Evolutionary conservation across 352 stramenopile genomes (phyloP), one percentile per base, ranked within the genome.

Genomic region (Globisporangium echinulatum): DNA sequence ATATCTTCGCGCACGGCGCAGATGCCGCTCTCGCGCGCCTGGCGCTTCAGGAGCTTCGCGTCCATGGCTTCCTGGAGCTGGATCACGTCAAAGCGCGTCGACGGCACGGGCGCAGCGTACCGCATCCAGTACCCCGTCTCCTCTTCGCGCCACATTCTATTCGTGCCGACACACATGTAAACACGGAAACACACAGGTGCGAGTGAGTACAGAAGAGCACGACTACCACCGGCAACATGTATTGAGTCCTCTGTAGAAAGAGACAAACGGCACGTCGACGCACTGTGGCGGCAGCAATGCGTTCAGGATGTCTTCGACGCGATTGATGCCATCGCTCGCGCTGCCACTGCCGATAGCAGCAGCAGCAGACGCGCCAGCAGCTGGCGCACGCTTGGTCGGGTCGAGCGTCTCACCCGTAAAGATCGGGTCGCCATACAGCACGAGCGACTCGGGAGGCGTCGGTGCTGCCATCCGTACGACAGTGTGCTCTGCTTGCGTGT

Each of bases 1-100:
- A 98, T 79, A 65, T 98, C 89, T 67, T 98, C 93, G 42, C 93
- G 82, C 58, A 98, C 92, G 57, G 88, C 78, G 66, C 94, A 98
- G 37, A 98, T 97, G 49, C 92, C 94, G 51, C 69, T 96, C 56
- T 97, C 92, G 33, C 91, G 77, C 37, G 92, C 94, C 72, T 98
- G 92, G 19, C 93, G 75, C 66, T 96, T 79, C 50, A 90, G 68
- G 47, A 98, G 74, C 51, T 91, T 92, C 49, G 74, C 76, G 66
- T 98, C 94, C 67, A 98, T 85, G 54, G 82, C 70, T 65, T 92
- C 85, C 57, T 94, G 82, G n/a, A 98, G 72, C 53, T 89, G 89
- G 59, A 98, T 89, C 55, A 98, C 93, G 53, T 98, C 93, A 50
- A 97, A 83, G 13, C 94, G 86, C 55, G 90, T 96, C n/a, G 92